Conservation (phyloP, 495 filamentous ascomycete genomes). For the Podospora australis region DNA sequence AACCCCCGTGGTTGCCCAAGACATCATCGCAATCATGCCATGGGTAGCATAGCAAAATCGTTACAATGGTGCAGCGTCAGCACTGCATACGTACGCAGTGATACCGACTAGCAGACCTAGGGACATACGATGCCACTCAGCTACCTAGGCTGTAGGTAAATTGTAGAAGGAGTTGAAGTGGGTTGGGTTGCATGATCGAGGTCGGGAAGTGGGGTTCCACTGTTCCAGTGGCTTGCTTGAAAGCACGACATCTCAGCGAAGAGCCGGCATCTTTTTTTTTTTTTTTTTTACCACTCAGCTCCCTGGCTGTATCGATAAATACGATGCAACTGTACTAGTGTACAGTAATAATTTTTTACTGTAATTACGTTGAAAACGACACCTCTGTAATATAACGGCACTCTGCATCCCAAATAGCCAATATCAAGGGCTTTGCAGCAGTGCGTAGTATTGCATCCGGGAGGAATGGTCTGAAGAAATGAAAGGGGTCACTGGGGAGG, state of each 20-base stretch:
- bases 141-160: no score
- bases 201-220: conserved; percentile 12
- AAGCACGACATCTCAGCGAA: conserved; percentile 14
- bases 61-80: no score
- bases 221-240: conserved; percentile 12
- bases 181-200: conserved; percentile 30
- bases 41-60: no score
- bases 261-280: conserved; percentile 37
- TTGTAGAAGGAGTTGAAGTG: no score
- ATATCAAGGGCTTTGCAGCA: conserved; percentile 13
- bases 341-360: no score
- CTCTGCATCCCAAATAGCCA: conserved; percentile 22
- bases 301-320: conserved; percentile 26
- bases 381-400: no score
- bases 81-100: no score
- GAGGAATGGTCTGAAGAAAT: conserved; percentile 19
- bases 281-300: no score
- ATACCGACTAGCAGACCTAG: not conserved
- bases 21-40: not conserved
- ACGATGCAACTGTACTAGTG: conserved; percentile 12
- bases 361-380: no score
- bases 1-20: not conserved
- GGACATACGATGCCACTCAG: no score
- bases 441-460: conserved; percentile 10
- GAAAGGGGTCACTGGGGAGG: conserved; percentile 13